Evolutionary conservation across 2,329 filamentous ascomycete species (phyloP).

Genomic region (Aspergillus hiratsukae): DNA sequence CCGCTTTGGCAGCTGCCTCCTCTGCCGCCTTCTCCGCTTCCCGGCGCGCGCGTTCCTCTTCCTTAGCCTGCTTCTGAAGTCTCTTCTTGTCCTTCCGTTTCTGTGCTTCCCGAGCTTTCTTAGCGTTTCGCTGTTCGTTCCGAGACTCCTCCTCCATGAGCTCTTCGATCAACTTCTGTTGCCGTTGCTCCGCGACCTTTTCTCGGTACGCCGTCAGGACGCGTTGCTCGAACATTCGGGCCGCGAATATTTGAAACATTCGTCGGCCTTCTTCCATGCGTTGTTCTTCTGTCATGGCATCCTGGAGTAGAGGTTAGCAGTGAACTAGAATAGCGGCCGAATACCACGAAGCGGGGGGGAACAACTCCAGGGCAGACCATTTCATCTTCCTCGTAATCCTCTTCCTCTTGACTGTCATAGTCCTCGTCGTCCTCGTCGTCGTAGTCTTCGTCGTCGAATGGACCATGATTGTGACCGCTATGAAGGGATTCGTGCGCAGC

Average conservation of each 20-base stretch:
- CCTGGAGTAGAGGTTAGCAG: conserved; percentile 54
- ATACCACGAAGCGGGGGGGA: conserved; percentile 1
- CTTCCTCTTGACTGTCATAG: conserved; percentile 59
- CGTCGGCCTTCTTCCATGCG: conserved; percentile 96
- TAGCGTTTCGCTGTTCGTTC: conserved; percentile 76
- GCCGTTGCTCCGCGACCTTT: conserved; percentile 90
- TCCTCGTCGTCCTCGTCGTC: conserved; percentile 70
- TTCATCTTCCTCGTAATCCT: conserved; percentile 63
- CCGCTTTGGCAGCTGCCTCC: conserved; percentile 69
- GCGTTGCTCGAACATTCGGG: conserved; percentile 97
- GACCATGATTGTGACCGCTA: conserved; percentile 70
- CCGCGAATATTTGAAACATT: conserved; percentile 99
- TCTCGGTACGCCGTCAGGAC: conserved; percentile 96
- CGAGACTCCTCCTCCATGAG: conserved; percentile 77
- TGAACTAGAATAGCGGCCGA: conserved; percentile 16
- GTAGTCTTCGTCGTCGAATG: conserved; percentile 69
- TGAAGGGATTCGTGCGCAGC: conserved; percentile 56
- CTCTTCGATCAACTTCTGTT: conserved; percentile 85
- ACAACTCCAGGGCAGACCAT: conserved; percentile 45
- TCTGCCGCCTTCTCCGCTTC: conserved; percentile 88
- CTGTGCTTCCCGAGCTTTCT: conserved; percentile 89
- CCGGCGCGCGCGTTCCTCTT: conserved; percentile 83
- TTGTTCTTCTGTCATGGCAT: conserved; percentile 95
- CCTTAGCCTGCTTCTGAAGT: conserved; percentile 78
- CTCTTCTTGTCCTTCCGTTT: conserved; percentile 93